Conservation (phyloP, 2,329 filamentous ascomycete genomes). For the Penicillium sp. region DNA sequence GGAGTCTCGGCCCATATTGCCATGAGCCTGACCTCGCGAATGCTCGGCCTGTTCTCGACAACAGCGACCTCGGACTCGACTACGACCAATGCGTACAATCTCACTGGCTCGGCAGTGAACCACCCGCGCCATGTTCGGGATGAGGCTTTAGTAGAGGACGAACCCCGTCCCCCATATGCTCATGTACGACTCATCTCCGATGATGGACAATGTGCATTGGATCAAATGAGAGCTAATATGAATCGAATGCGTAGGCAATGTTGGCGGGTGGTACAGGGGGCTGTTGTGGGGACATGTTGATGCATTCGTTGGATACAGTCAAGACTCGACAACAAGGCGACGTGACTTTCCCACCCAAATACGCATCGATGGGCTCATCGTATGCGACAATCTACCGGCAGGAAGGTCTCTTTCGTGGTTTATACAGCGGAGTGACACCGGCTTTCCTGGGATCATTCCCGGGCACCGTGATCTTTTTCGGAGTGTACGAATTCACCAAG, state of each 20-base stretch:
- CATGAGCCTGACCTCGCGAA: conserved; percentile 57
- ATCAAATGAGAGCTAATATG: conserved; percentile 6
- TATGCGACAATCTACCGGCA: conserved; percentile 92
- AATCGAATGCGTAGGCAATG: conserved; percentile 65
- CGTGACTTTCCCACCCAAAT: conserved; percentile 86
- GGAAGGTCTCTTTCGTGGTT: conserved; percentile 76
- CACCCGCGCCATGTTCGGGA: conserved; percentile 24
- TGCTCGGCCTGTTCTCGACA: conserved; percentile 51
- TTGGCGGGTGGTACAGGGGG: conserved; percentile 89
- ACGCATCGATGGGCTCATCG: conserved; percentile 81
- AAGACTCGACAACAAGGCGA: conserved; percentile 98
- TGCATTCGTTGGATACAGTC: conserved; percentile 98
- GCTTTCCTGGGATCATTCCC: conserved; percentile 89
- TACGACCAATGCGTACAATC: neutral
- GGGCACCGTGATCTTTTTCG: conserved; percentile 92
- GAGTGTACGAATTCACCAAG: conserved; percentile 94
- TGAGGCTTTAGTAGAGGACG: conserved; percentile 45
- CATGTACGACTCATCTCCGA: conserved; percentile 50
- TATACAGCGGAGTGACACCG: conserved; percentile 91
- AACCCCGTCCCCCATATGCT: conserved; percentile 58
- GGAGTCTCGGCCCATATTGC: conserved; percentile 35
- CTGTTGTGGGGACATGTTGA: conserved; percentile 90
- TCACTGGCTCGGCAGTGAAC: neutral
- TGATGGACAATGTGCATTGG: neutral
- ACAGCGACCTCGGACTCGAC: conserved; percentile 30